Evolutionary conservation across 2,329 filamentous ascomycete species (phyloP).

Genomic region (Cryoendolithus antarcticus): DNA sequence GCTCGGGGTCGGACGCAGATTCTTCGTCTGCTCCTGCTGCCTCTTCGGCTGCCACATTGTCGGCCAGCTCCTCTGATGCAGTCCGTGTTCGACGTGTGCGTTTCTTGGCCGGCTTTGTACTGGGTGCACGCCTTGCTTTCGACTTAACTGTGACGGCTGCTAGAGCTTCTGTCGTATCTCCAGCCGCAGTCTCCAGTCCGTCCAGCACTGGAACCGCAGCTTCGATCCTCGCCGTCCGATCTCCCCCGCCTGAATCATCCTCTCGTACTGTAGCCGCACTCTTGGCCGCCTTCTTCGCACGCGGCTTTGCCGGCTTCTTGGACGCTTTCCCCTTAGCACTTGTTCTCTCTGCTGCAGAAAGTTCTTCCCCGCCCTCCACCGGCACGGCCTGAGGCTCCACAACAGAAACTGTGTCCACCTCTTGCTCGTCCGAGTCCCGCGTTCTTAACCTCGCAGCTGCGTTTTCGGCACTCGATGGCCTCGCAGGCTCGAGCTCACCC

Average conservation of each 20-base stretch:
- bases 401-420: neutral
- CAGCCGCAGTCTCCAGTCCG: no score
- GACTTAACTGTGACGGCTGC: no score
- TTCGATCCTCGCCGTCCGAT: no score
- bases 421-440: no score
- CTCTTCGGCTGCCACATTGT: neutral
- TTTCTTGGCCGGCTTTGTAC: constrained; percentile 2
- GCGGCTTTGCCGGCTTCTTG: no score
- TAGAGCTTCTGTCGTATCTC: no score
- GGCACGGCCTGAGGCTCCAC: neutral
- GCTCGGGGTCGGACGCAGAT: constrained; percentile 20
- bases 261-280: no score
- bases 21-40: constrained; percentile 9
- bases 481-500: neutral
- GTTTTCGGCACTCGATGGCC: neutral
- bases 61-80: neutral
- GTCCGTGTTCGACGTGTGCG: neutral
- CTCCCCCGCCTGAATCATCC: no score
- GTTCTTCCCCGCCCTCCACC: neutral
- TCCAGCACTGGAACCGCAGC: no score
- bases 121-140: neutral
- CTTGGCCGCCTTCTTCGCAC: no score
- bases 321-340: no score
- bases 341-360: no score
- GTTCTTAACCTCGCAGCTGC: neutral